Base-by-base conservation (phyloP, 441 rosid genomes). In the Euphorbia schlechtendalii region DNA sequence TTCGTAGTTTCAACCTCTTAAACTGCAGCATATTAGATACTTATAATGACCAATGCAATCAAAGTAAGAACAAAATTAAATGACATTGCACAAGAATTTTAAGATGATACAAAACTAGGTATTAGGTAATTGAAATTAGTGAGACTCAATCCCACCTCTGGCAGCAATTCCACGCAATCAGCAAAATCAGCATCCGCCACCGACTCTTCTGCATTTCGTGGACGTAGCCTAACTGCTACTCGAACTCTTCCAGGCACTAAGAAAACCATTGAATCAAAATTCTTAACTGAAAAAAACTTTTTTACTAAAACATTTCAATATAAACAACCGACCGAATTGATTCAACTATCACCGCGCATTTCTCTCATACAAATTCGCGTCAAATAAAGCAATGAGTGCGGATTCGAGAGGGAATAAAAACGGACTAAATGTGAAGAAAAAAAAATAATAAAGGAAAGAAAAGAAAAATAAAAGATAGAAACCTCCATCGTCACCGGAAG, bases 131-230 rank as follows among this genome's bases (percentile, higher is more conserved):
- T 2, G 25, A 1, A 43, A 41, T 17, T 24, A 69, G 52, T 24
- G 63, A 69, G 38, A 22, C 18, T 18, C 21, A 64, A 63, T 67
- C 36, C 34, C 67, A 90, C 96, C 96, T 92, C 98, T 5, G 98
- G 83, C 68, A 84, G 97, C 74, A 92, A 60, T 71, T 92, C 98
- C 64, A 92, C 98, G 57, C 94, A 90, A 78, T 92, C 96, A 45
- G 97, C 94, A 72, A 92, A 92, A 81, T 92, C 98, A 24, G 94
- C 94, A 82, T 92, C 98, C 0, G 96, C 92, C 12, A 75, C 73
- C 17, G 76, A 69, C 77, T 92, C 98, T 77, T 88, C 98, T 0
- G 82, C 82, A 80, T 86, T 92, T 30, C 88, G 83, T 0, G 97
- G 96, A 65, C 97, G 80, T 78, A 90, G 79, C 68, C 97, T 90